Percentiles rank a stretch among this genome's conserved stretches.
phyloP scores from a whole-genome alignment of 306 rosid genomes.

The Fragaria iinumae region DNA sequence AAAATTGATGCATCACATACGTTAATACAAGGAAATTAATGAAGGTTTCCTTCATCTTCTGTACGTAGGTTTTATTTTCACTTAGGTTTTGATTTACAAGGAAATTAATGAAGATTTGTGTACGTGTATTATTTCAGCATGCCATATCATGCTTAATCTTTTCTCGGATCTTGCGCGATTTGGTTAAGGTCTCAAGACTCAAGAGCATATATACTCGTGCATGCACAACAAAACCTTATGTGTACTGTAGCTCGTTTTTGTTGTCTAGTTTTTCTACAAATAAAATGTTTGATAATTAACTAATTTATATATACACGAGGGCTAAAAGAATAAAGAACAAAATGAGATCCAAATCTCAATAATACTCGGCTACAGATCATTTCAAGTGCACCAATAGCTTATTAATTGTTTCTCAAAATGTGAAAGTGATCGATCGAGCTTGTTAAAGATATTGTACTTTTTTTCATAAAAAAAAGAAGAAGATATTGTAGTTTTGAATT shows the following conservation, averaged over 20 bases:
- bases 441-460: not conserved
- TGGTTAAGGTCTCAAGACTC: not conserved
- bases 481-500: not conserved
- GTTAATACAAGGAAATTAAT: too few species aligned
- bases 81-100: too few species aligned
- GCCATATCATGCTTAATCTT: not conserved
- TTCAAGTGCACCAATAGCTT: not conserved
- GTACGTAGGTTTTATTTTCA: too few species aligned
- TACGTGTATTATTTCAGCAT: too few species aligned
- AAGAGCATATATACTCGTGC: not conserved
- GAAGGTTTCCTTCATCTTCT: too few species aligned
- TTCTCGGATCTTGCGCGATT: not conserved
- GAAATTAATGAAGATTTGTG: too few species aligned
- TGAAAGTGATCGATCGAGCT: not conserved
- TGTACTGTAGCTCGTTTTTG: not conserved
- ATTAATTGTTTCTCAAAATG: not conserved
- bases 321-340: not conserved
- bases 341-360: not conserved
- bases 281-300: not conserved
- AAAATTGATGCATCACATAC: too few species aligned
- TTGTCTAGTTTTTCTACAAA: not conserved
- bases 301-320: not conserved
- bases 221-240: not conserved
- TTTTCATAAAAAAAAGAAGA: too few species aligned
- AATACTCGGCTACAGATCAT: not conserved